Evolutionary conservation across 1,284 basidiomycete species (phyloP).

Genomic region (Apiotrichum gamsii): DNA sequence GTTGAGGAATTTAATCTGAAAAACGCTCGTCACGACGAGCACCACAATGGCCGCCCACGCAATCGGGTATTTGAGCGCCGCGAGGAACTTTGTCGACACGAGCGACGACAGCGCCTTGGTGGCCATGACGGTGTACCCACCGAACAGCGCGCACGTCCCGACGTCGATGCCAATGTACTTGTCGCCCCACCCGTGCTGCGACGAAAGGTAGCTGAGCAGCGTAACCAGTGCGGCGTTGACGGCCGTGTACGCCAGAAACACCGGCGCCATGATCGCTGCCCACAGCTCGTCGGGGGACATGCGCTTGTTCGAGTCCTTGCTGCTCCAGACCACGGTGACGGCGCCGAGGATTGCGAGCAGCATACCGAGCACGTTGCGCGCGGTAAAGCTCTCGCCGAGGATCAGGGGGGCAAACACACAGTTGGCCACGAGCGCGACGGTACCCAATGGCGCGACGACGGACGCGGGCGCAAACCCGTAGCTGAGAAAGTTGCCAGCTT

Average conservation of each 20-base stretch:
- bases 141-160: constrained; percentile 55
- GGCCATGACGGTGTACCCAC: constrained; percentile 77
- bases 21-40: constrained; percentile 69
- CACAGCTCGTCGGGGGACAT: constrained; percentile 62
- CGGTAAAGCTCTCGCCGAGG: constrained; percentile 50
- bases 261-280: constrained; percentile 60
- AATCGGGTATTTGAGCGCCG: constrained; percentile 68
- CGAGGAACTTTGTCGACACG: constrained; percentile 65
- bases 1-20: constrained; percentile 89
- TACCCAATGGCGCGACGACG: constrained; percentile 90
- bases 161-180: constrained; percentile 77
- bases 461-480: constrained; percentile 86
- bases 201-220: constrained; percentile 54
- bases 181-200: constrained; percentile 61
- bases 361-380: constrained; percentile 84
- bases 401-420: constrained; percentile 88
- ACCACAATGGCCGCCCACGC: constrained; percentile 69
- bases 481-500: constrained; percentile 84
- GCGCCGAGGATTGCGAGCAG: constrained; percentile 74
- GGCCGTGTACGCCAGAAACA: constrained; percentile 68
- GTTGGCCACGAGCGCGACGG: constrained; percentile 85
- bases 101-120: constrained; percentile 77
- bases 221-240: constrained; percentile 57
- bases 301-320: constrained; percentile 59
- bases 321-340: constrained; percentile 82